Evolutionary conservation across 1,139 yeast species (phyloP), one percentile per base, ranked within the genome.

Genomic region (Nadsonia commutata): DNA sequence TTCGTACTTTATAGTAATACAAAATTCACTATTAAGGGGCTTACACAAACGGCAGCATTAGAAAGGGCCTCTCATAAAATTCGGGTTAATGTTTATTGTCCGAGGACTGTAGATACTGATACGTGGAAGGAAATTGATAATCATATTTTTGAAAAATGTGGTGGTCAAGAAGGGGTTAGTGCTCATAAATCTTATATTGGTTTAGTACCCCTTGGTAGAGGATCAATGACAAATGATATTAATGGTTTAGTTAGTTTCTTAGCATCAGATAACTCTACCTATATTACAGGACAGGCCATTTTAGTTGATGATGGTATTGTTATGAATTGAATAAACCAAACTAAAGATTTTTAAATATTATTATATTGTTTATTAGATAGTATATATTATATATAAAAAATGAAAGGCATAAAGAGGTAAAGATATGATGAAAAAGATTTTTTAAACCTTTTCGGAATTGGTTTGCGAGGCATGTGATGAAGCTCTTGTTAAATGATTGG

Each of bases 21-120:
- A 17, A 59, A 60, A 42, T 59, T 52, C 43, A 63, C 63, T 5
- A 58, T 60, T 20, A 53, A 49, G 43, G 59, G 55, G n/a, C 41
- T 59, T 18, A 58, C 63, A 5, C 63, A 60, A 44, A 52, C 51
- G 16, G 59, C 61, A 40, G 60, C 61, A 5, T 52, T 51, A 39
- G 63, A 59, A 42, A 43, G 56, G 40, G 62, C 62, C 0, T 19
- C 45, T 6, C 40, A 51, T 20, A 48, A 52, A 31, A 55, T 58
- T 45, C 56, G 58, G 8, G 61, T 58, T n/a, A 58, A 57, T 40
- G 41, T 52, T 9, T 57, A 55, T 43, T 55, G 58, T 44, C 63
- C 62, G 21, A 62, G 63, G 40, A 52, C 54, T 44, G 62, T 57
- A 16, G 42, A 52, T 18, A 57, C 63, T 1, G 56, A 56, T 47